Conservation (phyloP, 2,329 filamentous ascomycete species). For the Didymella pinodella region DNA sequence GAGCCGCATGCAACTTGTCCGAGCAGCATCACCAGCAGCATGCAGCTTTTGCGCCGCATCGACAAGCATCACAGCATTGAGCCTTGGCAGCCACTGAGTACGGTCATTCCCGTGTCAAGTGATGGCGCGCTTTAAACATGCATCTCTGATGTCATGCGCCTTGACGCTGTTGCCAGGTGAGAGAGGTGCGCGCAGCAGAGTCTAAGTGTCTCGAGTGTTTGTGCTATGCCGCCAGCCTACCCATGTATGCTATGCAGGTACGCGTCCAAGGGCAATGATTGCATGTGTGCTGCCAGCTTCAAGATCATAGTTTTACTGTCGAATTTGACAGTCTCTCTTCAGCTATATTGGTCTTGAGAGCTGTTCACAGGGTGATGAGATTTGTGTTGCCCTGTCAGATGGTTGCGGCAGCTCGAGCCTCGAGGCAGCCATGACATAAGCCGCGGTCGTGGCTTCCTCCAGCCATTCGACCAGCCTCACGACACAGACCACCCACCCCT, state of each 20-base stretch:
- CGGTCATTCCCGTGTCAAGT: conserved; percentile 16
- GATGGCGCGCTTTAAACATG: conserved; percentile 19
- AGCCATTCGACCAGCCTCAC: conserved; percentile 22
- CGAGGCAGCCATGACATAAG: conserved; percentile 18
- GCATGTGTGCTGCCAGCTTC: background rate
- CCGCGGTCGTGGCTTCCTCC: conserved; percentile 14
- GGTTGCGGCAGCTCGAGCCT: conserved; percentile 5
- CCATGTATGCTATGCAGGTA: background rate
- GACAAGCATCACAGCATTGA: conserved; percentile 21
- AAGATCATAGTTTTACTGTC: background rate
- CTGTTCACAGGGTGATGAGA: background rate
- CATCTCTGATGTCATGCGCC: conserved; percentile 19
- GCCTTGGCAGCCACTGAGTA: conserved; percentile 31
- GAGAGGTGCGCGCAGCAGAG: background rate
- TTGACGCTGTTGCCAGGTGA: background rate
- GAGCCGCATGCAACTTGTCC: conserved; percentile 16
- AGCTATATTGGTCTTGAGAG: background rate
- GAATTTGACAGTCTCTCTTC: too few relatives aligned
- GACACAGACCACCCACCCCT: conserved; percentile 29
- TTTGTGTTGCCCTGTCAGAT: conserved; percentile 1
- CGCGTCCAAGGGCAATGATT: background rate
- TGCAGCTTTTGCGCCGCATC: conserved; percentile 8
- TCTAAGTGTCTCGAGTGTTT: background rate
- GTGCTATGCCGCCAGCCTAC: background rate
- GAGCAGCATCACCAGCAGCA: background rate